phyloP scores from a whole-genome alignment of 176 grass and related monocot genomes.

The Miscanthus lutarioriparius region DNA sequence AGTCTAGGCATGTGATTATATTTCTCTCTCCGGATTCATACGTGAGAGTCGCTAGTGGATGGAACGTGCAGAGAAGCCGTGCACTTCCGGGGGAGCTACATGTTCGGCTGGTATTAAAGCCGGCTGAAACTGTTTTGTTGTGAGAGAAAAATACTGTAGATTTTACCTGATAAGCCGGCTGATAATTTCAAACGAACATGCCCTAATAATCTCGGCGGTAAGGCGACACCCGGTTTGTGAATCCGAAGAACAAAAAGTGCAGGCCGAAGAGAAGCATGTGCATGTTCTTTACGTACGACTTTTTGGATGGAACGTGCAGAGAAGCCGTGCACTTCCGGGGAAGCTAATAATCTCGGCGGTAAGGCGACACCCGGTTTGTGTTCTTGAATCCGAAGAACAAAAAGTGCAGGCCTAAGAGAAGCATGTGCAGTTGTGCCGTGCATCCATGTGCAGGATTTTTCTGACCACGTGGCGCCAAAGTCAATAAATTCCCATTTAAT shows the following conservation, averaged over 20 bases:
- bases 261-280: slow-evolving; percentile 3
- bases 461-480: not conserved
- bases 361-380: no score
- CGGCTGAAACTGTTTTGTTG: no score
- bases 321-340: no score
- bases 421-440: not conserved
- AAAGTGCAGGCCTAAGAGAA: no score
- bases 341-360: no score
- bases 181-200: no score
- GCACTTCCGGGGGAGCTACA: slow-evolving; percentile 16
- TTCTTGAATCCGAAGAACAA: no score
- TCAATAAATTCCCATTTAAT: not conserved
- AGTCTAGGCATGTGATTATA: not conserved
- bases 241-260: slow-evolving; percentile 7
- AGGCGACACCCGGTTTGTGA: not conserved
- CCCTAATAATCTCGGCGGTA: slow-evolving; percentile 18
- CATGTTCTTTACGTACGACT: not conserved
- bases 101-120: no score
- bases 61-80: slow-evolving; percentile 4
- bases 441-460: slow-evolving; percentile 9
- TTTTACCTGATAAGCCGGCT: no score
- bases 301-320: no score
- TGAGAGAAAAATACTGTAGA: no score
- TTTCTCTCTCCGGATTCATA: not conserved
- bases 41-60: not conserved